Conservation (phyloP, 164 flowering plant species). For the Dillenia turbinata region DNA sequence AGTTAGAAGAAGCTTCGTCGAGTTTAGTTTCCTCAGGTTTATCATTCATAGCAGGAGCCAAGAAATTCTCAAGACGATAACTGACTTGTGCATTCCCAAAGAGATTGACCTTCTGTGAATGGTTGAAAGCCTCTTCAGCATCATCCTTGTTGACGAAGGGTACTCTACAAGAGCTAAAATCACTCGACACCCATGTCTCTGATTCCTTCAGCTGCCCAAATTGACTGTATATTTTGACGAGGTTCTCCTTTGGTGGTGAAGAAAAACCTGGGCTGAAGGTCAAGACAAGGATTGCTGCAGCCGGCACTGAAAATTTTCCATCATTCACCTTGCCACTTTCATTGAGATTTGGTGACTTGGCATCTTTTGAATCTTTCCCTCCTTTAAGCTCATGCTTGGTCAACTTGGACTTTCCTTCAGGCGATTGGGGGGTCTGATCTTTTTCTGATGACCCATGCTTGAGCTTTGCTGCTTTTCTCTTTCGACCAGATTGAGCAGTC, state of each 20-base stretch:
- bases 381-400: slow-evolving; percentile 6
- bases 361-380: slow-evolving; percentile 7
- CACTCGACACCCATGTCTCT: slow-evolving; percentile 30
- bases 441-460: too few relatives aligned
- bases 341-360: neutral
- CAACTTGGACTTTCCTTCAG: slow-evolving; percentile 13
- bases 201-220: slow-evolving; percentile 50
- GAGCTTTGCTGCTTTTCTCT: too few relatives aligned
- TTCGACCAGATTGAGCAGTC: slow-evolving; percentile 4
- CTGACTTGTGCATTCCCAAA: slow-evolving; percentile 36
- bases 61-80: slow-evolving; percentile 30
- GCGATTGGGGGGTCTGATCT: neutral
- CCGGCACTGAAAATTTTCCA: slow-evolving; percentile 2
- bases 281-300: slow-evolving; percentile 32
- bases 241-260: slow-evolving; percentile 40
- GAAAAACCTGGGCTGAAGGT: slow-evolving; percentile 40
- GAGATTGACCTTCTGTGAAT: slow-evolving; percentile 34
- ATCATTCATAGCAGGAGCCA: slow-evolving; percentile 11
- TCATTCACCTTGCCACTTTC: too few relatives aligned
- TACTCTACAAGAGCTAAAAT: slow-evolving; percentile 30
- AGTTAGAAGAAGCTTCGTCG: neutral
- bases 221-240: slow-evolving; percentile 27
- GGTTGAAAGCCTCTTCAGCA: slow-evolving; percentile 45
- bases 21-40: neutral
- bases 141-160: slow-evolving; percentile 36